phyloP scores from a whole-genome alignment of 495 filamentous ascomycete species.

The Podospora anserina region DNA sequence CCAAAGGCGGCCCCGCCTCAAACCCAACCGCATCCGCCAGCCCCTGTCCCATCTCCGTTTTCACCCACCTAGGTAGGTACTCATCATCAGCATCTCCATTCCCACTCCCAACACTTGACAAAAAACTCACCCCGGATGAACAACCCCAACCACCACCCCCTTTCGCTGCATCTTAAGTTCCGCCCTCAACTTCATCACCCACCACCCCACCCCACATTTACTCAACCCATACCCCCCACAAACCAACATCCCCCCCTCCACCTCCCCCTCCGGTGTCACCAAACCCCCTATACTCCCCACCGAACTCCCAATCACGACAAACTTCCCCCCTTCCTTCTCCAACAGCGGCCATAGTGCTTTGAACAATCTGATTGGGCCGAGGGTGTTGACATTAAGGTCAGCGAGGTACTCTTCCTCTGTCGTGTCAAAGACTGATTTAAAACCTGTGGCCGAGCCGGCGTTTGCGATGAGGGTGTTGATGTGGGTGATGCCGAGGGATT shows the following conservation, averaged over 20 bases:
- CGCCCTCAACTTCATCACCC: slow-evolving; percentile 24
- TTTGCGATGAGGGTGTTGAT: slow-evolving; percentile 55
- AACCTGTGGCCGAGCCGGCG: slow-evolving; percentile 36
- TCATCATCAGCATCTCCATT: slow-evolving; percentile 4
- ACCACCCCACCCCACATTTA: slow-evolving; percentile 33
- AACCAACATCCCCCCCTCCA: slow-evolving; percentile 18
- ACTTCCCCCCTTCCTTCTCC: slow-evolving; percentile 21
- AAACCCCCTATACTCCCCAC: slow-evolving; percentile 38
- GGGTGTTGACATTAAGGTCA: slow-evolving; percentile 35
- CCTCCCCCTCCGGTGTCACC: not conserved
- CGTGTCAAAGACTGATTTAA: slow-evolving; percentile 19
- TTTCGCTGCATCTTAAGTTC: slow-evolving; percentile 24
- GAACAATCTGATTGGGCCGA: slow-evolving; percentile 32
- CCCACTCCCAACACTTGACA: not conserved
- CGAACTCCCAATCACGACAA: slow-evolving; percentile 33
- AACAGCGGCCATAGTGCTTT: slow-evolving; percentile 31
- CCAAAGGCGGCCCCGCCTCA: slow-evolving; percentile 31
- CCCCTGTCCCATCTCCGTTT: slow-evolving; percentile 38
- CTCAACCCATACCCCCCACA: slow-evolving; percentile 29
- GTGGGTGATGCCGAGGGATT: slow-evolving; percentile 28
- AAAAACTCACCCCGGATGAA: slow-evolving; percentile 34
- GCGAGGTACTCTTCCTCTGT: slow-evolving; percentile 16
- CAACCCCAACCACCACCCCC: slow-evolving; percentile 27
- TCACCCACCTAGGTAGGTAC: slow-evolving; percentile 35
- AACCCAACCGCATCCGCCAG: slow-evolving; percentile 37